These are phyloP conservation scores for Biscogniauxia sp. DNA, from an alignment of 2,329 filamentous ascomycete species.

Conservation along the genomic window DNA sequence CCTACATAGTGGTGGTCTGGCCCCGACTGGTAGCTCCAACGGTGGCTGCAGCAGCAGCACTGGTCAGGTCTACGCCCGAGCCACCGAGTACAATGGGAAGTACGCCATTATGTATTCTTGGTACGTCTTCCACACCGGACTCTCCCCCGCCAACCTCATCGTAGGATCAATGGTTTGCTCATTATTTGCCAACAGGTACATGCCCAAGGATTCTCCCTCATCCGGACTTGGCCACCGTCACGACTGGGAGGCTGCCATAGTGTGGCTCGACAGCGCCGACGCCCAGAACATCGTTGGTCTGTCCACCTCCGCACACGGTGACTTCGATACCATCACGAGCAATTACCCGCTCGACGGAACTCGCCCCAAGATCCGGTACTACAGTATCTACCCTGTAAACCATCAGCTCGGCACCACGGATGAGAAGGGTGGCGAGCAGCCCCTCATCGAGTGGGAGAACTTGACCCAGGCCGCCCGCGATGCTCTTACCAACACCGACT, in stretches of 20 bases:
- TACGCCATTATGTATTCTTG: slow-evolving; percentile 35
- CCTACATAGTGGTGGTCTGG: slow-evolving; percentile 28
- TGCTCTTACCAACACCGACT: slow-evolving; percentile 37
- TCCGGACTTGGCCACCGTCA: slow-evolving; percentile 35
- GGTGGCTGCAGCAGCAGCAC: slow-evolving; percentile 29
- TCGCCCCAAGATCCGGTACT: slow-evolving; percentile 33
- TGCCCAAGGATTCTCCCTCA: slow-evolving; percentile 41
- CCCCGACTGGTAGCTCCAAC: slow-evolving; percentile 24
- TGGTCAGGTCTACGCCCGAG: slow-evolving; percentile 36
- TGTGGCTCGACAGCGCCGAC: slow-evolving; percentile 30
- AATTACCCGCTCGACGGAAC: slow-evolving; percentile 25
- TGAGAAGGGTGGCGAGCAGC: slow-evolving; percentile 36
- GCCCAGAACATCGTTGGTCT: slow-evolving; percentile 31
- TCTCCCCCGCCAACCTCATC: slow-evolving; percentile 5
- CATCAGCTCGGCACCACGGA: slow-evolving; percentile 37
- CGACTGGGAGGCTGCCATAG: slow-evolving; percentile 36
- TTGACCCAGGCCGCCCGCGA: slow-evolving; percentile 33
- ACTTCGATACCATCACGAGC: slow-evolving; percentile 26
- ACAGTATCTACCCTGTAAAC: slow-evolving; percentile 31
- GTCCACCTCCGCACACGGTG: slow-evolving; percentile 34
- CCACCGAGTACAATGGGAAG: slow-evolving; percentile 23
- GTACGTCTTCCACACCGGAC: slow-evolving; percentile 14
- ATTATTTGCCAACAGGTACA: slow-evolving; percentile 26
- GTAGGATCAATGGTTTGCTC: neutral
- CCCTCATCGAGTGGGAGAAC: slow-evolving; percentile 40